A percentile compares a stretch with the other conserved stretches of the same genome.
These are phyloP conservation scores for Misopates orontium DNA, from an alignment of 257 asterid species.

Conservation along the genomic window DNA sequence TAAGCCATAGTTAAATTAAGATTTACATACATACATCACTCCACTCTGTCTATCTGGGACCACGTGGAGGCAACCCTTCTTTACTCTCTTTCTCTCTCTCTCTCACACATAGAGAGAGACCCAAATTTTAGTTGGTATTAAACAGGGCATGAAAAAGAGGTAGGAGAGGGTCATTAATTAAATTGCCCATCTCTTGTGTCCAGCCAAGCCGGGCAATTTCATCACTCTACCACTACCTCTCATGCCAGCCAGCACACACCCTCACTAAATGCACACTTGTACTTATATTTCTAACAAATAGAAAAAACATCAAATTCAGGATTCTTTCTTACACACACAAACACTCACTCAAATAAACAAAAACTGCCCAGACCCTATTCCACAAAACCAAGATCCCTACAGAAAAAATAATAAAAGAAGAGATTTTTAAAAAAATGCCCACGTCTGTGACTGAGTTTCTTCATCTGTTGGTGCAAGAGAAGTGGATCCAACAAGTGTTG, in stretches of 20 bases:
- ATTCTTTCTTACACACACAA: slow-evolving; percentile 28
- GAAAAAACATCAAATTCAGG: slow-evolving; percentile 34
- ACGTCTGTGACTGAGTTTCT: slow-evolving; percentile 41
- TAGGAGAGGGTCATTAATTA: slow-evolving; percentile 7
- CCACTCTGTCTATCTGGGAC: not conserved
- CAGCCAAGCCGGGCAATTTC: slow-evolving; percentile 59
- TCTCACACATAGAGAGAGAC: not conserved
- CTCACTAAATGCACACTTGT: slow-evolving; percentile 8
- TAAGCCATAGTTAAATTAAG: too few relatives aligned
- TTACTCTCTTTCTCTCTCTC: too few relatives aligned
- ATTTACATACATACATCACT: too few relatives aligned
- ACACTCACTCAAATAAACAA: slow-evolving; percentile 38
- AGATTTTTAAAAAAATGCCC: slow-evolving; percentile 15
- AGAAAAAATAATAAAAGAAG: slow-evolving; percentile 12
- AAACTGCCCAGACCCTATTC: slow-evolving; percentile 32
- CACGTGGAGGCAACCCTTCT: slow-evolving; percentile 45
- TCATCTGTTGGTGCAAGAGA: slow-evolving; percentile 26
- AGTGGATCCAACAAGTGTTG: slow-evolving; percentile 53
- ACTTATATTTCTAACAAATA: slow-evolving; percentile 33
- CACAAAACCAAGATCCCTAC: slow-evolving; percentile 25
- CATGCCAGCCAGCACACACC: slow-evolving; percentile 12
- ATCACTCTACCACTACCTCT: too few relatives aligned
- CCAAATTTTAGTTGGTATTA: not conserved
- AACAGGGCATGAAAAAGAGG: too few relatives aligned
- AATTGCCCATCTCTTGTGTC: slow-evolving; percentile 38